These are phyloP conservation scores for Colletotrichum magnum DNA, from an alignment of 2,329 filamentous ascomycete species.

Conservation along the genomic window DNA sequence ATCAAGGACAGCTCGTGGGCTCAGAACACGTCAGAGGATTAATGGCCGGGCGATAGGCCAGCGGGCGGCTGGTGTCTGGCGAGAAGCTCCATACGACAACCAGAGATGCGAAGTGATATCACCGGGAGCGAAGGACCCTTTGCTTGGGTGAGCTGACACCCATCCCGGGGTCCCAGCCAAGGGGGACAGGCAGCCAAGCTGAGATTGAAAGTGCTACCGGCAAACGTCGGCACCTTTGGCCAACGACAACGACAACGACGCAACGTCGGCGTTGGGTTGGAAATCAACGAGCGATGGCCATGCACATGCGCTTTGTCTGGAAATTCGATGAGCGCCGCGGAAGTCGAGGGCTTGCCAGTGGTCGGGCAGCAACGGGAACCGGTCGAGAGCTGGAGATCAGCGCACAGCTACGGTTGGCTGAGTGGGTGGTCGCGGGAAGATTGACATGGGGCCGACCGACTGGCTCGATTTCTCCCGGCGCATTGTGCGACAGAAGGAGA, in stretches of 20 bases:
- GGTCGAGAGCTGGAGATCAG: neutral
- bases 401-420: conserved; percentile 5
- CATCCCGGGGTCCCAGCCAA: neutral
- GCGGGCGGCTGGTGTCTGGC: neutral
- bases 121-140: neutral
- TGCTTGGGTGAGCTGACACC: neutral
- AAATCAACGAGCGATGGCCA: neutral
- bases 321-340: neutral
- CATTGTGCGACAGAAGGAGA: conserved; percentile 23
- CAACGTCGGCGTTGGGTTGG: too few relatives aligned
- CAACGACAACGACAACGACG: neutral
- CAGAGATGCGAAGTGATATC: conserved; percentile 15
- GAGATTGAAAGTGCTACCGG: conserved; percentile 2
- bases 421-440: neutral
- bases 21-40: conserved; percentile 31
- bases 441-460: neutral
- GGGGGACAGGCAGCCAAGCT: neutral
- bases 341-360: neutral
- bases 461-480: neutral
- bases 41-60: conserved; percentile 20
- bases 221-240: conserved; percentile 10
- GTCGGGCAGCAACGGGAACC: conserved; percentile 5
- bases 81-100: neutral
- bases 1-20: neutral
- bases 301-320: neutral